Evolutionary conservation across 148 eudicot genomes (phyloP), one percentile per base, ranked within the genome.

Genomic region (Fagopyrum tataricum): DNA sequence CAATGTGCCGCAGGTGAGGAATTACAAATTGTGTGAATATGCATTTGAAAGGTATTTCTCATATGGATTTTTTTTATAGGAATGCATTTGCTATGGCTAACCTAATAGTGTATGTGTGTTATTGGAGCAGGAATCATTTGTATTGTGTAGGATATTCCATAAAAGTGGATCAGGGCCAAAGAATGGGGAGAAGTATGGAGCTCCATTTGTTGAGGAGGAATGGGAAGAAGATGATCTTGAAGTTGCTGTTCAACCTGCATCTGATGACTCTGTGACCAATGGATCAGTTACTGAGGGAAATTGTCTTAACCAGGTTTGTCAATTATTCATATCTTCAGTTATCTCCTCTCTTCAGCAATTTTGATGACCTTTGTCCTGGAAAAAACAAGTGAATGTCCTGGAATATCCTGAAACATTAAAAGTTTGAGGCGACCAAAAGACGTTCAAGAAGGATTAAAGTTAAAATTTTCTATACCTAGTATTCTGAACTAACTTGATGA

Each of bases 121-220:
- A 6, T 41, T 69, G 83, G 84, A 56, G 82, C 77, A 95, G 99
- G 97, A 92, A 71, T 88, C 89, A 47, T 87, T 78, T 79, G 99
- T 95, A 70, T 78, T 95, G 46, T 95, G 97, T 73, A 84, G 99
- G 61, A 84, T 95, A 76, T 95, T 95, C 82, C 93, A 86, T 77
- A 94, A 94, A 79, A 94, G 97, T 85, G 98, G 98, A 67, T 74
- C 96, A 1, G 98, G 98, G 9, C 98, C 98, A 11, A 94, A 94
- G 82, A 94, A 94, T 51, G 98, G 98, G 61, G 98, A 91, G 80
- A 80, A 87, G 74, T 91, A 91, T 77, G 98, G 98, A 58, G 98
- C 98, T 4, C 93, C 98, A 44, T 83, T 89, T 76, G 76, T 84
- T 64, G 98, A 94, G 81, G 96, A 88, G 78, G 98, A 94, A 77